A percentile compares a stretch with the other conserved stretches of the same genome.
phyloP scores from a whole-genome alignment of 2,329 filamentous ascomycete genomes.

The Colletotrichum noveboracense region DNA sequence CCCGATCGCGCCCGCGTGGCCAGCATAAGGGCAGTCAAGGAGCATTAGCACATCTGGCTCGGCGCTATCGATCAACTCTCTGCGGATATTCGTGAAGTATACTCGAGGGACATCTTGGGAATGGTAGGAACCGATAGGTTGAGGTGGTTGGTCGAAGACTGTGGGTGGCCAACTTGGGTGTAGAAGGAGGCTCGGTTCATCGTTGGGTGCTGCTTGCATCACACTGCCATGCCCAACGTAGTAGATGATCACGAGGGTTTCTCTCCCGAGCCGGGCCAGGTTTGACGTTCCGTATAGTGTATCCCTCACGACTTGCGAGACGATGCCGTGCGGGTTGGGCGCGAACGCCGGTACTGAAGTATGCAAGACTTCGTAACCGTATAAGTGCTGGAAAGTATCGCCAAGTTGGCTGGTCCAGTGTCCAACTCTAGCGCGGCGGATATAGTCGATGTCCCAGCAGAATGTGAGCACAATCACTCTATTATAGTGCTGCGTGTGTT shows the following conservation, averaged over 20 bases:
- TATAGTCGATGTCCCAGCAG: not conserved
- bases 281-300: not conserved
- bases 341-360: not conserved
- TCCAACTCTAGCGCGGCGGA: not conserved
- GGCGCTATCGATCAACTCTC: not conserved
- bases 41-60: not conserved
- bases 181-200: not conserved
- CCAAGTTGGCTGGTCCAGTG: not conserved
- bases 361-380: not conserved
- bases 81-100: not conserved
- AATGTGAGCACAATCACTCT: not conserved
- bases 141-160: not conserved
- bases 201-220: not conserved
- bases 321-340: not conserved
- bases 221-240: not conserved
- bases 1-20: accelerated
- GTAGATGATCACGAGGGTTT: not conserved
- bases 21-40: not conserved
- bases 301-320: not conserved
- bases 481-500: not conserved
- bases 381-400: not conserved
- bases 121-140: not conserved
- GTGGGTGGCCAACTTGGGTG: not conserved
- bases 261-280: not conserved
- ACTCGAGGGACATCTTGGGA: not conserved